phyloP scores from a whole-genome alignment of 345 rosid species.

The Eucalyptus dawsonii region DNA sequence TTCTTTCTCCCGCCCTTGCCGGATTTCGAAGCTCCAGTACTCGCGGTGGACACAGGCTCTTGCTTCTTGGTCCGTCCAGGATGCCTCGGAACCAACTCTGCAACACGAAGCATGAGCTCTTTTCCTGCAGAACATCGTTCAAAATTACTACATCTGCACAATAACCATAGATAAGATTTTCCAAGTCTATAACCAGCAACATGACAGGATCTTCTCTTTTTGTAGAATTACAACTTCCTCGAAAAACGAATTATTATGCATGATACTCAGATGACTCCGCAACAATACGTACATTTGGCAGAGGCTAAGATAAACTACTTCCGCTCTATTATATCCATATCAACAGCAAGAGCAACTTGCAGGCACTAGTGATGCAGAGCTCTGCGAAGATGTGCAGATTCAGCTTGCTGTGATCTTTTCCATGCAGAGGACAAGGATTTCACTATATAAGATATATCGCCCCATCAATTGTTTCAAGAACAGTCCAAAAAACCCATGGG shows the following conservation, averaged over 20 bases:
- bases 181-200: neutral
- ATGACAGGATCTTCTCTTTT: neutral
- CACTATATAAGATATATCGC: neutral
- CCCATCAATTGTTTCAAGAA: neutral
- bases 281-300: neutral
- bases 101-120: slow-evolving; percentile 75
- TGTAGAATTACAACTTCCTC: neutral
- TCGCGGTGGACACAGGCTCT: slow-evolving; percentile 46
- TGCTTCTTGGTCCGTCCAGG: slow-evolving; percentile 80
- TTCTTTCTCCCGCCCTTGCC: slow-evolving; percentile 84
- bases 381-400: neutral
- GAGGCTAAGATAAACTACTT: neutral
- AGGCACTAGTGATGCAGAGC: neutral
- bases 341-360: neutral
- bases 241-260: neutral
- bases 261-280: neutral
- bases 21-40: slow-evolving; percentile 47
- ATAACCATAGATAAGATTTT: neutral
- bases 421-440: neutral
- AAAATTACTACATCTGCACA: neutral
- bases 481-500: neutral
- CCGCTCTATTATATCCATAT: neutral
- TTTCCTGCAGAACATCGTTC: slow-evolving; percentile 36
- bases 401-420: neutral
- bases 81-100: slow-evolving; percentile 84